A percentile compares a stretch with the other conserved stretches of the same genome.
Evolutionary conservation across 768 basidiomycete species (phyloP).

Genomic region (Saitozyma sp.): DNA sequence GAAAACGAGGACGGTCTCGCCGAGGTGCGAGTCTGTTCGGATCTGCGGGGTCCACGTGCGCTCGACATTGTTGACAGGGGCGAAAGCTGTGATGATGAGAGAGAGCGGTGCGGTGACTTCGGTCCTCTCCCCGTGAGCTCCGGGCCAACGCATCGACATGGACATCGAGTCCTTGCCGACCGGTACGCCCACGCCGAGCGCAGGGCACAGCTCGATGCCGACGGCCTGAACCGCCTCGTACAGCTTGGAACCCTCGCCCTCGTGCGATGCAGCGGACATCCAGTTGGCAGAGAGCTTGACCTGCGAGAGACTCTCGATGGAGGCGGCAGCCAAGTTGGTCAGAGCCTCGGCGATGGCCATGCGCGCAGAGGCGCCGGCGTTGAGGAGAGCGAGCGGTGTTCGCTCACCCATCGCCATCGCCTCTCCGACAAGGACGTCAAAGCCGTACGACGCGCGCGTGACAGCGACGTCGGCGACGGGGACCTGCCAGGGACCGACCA

Average conservation of each 20-base stretch:
- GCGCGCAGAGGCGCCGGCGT: slow-evolving; percentile 84
- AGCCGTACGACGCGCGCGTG: slow-evolving; percentile 91
- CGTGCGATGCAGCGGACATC: slow-evolving; percentile 95
- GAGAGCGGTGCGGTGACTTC: slow-evolving; percentile 90
- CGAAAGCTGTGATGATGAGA: slow-evolving; percentile 91
- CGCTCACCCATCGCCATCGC: slow-evolving; percentile 99
- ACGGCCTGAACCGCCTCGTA: slow-evolving; percentile 84
- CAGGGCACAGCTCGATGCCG: slow-evolving; percentile 90
- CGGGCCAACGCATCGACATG: slow-evolving; percentile 95
- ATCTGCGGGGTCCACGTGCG: slow-evolving; percentile 93
- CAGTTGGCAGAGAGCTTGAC: slow-evolving; percentile 99
- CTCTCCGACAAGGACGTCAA: slow-evolving; percentile 78
- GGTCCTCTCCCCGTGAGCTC: slow-evolving; percentile 60
- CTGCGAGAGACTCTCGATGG: slow-evolving; percentile 65
- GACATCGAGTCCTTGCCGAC: slow-evolving; percentile 99
- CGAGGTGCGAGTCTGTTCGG: slow-evolving; percentile 64
- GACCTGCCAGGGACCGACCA: slow-evolving; percentile 99
- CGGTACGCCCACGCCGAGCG: slow-evolving; percentile 83
- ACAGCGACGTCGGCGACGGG: slow-evolving; percentile 97
- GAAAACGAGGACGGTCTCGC: slow-evolving; percentile 75
- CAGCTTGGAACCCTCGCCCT: slow-evolving; percentile 75
- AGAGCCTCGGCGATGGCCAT: slow-evolving; percentile 95
- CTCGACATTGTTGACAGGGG: slow-evolving; percentile 73
- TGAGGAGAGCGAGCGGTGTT: slow-evolving; percentile 84
- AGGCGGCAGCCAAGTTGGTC: slow-evolving; percentile 83